These are phyloP conservation scores for Trichophyton rubrum DNA, from an alignment of 2,329 filamentous ascomycete genomes.

Conservation along the genomic window DNA sequence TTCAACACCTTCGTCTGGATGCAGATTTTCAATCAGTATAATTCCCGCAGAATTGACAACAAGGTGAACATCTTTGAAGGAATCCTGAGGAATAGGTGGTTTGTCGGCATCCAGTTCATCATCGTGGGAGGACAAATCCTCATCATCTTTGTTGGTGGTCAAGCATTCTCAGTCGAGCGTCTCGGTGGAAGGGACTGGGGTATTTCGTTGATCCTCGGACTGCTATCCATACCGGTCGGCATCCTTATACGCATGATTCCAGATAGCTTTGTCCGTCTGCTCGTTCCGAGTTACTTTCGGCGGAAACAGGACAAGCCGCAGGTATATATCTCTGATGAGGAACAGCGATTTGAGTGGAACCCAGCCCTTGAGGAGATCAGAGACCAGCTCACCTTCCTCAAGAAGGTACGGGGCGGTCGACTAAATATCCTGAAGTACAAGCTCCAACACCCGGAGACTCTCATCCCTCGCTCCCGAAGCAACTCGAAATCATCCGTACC, in stretches of 20 bases:
- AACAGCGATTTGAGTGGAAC: conserved; percentile 43
- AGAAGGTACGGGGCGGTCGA: conserved; percentile 50
- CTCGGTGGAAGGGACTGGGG: conserved; percentile 57
- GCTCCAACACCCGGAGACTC: conserved; percentile 43
- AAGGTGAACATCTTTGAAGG: conserved; percentile 35
- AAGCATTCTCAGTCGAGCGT: conserved; percentile 50
- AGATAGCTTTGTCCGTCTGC: conserved; percentile 39
- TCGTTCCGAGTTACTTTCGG: conserved; percentile 30
- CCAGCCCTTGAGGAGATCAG: conserved; percentile 50
- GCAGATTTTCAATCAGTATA: conserved; percentile 62
- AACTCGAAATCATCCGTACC: conserved; percentile 38
- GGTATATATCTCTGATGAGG: conserved; percentile 35
- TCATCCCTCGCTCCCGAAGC: conserved; percentile 34
- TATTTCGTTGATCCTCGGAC: conserved; percentile 55
- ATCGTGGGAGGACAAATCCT: conserved; percentile 59
- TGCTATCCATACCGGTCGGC: conserved; percentile 54
- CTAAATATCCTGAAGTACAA: conserved; percentile 49
- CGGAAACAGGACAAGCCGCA: conserved; percentile 29
- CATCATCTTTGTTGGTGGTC: conserved; percentile 58
- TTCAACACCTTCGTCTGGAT: conserved; percentile 99
- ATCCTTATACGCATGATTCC: conserved; percentile 49
- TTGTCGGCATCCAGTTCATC: conserved; percentile 50
- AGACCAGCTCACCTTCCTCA: conserved; percentile 52
- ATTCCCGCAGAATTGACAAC: conserved; percentile 33
- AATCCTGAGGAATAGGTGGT: conserved; percentile 32